These are phyloP conservation scores for Centella asiatica DNA, from an alignment of 129 eudicot genomes.

Conservation along the genomic window DNA sequence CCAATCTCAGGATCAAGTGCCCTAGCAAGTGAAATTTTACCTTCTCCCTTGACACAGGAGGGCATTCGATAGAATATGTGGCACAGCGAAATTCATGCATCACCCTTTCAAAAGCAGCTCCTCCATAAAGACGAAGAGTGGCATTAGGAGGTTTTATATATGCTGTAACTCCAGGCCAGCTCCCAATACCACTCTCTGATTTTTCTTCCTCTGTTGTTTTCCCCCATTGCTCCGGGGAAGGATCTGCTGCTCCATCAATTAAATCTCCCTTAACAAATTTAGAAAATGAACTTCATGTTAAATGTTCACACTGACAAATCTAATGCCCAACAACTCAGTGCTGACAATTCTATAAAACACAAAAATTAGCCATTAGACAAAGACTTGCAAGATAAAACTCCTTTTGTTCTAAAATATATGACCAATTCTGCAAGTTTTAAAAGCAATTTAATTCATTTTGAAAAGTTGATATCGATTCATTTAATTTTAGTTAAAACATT, in stretches of 20 bases:
- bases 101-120: conserved; percentile 96
- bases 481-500: too few relatives aligned
- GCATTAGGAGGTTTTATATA: conserved; percentile 80
- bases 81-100: conserved; percentile 97
- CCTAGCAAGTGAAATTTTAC: conserved; percentile 20
- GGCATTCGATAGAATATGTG: conserved; percentile 90
- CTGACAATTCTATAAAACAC: not conserved
- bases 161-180: conserved; percentile 82
- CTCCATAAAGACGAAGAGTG: conserved; percentile 89
- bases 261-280: conserved; percentile 50
- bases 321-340: not conserved
- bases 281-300: not conserved
- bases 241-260: conserved; percentile 93
- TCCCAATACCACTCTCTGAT: conserved; percentile 72
- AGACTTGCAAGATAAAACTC: too few relatives aligned
- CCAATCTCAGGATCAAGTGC: not conserved
- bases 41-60: conserved; percentile 88
- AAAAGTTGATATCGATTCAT: too few relatives aligned
- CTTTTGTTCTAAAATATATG: too few relatives aligned
- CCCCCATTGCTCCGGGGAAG: conserved; percentile 95
- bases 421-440: too few relatives aligned
- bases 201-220: conserved; percentile 84
- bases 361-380: not conserved
- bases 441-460: too few relatives aligned
- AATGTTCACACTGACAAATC: not conserved